These are phyloP conservation scores for Fusarium sp. DNA, from an alignment of 2,329 filamentous ascomycete species.

Conservation along the genomic window DNA sequence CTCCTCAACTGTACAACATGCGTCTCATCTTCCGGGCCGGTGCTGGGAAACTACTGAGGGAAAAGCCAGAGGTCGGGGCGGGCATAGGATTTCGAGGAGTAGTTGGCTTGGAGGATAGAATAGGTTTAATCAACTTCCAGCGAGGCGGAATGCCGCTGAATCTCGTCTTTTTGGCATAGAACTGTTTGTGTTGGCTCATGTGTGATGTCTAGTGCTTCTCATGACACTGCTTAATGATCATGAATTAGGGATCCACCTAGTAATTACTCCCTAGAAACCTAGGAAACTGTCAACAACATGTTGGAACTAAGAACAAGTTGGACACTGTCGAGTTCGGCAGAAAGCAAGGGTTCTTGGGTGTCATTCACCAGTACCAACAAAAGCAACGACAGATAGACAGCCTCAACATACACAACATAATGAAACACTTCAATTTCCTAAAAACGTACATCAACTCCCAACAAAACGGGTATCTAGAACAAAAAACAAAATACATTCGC, in stretches of 20 bases:
- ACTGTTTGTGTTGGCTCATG: neutral
- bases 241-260: neutral
- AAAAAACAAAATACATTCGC: neutral
- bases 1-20: conserved; percentile 39
- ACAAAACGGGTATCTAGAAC: conserved; percentile 8
- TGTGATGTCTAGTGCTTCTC: neutral
- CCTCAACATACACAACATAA: neutral
- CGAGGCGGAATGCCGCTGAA: conserved; percentile 12
- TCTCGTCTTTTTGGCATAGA: neutral
- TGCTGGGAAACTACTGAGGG: conserved; percentile 14
- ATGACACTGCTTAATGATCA: neutral
- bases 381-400: neutral
- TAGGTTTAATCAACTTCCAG: conserved; percentile 30
- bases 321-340: neutral
- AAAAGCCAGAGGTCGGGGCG: conserved; percentile 20
- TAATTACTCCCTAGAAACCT: neutral
- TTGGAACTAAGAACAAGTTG: neutral
- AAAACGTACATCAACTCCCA: neutral
- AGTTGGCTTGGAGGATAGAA: conserved; percentile 18
- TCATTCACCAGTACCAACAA: neutral
- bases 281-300: neutral
- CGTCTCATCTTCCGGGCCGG: conserved; percentile 9
- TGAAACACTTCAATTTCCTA: neutral
- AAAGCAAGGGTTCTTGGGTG: neutral
- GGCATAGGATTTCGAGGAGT: conserved; percentile 8